These are phyloP conservation scores for Ceratobasidium sp. DNA, from an alignment of 1,284 basidiomycete species.

Conservation along the genomic window DNA sequence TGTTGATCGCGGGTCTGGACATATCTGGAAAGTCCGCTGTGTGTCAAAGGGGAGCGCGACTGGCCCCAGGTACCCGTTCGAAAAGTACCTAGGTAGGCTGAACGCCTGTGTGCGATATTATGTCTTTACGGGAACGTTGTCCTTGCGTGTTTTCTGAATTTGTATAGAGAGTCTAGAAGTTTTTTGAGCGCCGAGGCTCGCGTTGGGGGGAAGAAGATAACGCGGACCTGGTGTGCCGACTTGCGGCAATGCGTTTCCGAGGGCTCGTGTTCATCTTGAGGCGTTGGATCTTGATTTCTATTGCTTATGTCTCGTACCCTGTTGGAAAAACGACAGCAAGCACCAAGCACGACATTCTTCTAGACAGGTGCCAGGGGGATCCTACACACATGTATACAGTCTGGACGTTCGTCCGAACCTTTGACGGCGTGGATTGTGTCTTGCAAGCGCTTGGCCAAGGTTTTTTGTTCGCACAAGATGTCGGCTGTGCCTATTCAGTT, in stretches of 20 bases:
- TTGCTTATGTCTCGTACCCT: not conserved
- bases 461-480: not conserved
- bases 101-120: not conserved
- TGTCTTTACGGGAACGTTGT: not conserved
- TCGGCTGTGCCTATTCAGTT: slow-evolving; percentile 7
- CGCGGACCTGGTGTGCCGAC: not conserved
- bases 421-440: not conserved
- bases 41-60: not conserved
- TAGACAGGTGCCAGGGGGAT: not conserved
- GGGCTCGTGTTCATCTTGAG: not conserved
- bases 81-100: too few species aligned
- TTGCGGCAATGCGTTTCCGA: not conserved
- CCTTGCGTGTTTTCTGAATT: not conserved
- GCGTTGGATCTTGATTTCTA: not conserved
- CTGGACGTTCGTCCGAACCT: not conserved
- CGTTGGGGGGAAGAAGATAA: not conserved
- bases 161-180: not conserved
- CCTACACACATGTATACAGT: not conserved
- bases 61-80: too few species aligned
- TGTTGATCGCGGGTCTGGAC: not conserved
- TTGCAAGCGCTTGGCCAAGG: not conserved
- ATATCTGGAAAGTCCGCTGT: not conserved
- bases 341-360: too few species aligned
- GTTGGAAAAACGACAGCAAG: too few species aligned
- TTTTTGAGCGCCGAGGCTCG: too few species aligned